Conservation (phyloP, 2,329 filamentous ascomycete species). For the Colletotrichum sp. region DNA sequence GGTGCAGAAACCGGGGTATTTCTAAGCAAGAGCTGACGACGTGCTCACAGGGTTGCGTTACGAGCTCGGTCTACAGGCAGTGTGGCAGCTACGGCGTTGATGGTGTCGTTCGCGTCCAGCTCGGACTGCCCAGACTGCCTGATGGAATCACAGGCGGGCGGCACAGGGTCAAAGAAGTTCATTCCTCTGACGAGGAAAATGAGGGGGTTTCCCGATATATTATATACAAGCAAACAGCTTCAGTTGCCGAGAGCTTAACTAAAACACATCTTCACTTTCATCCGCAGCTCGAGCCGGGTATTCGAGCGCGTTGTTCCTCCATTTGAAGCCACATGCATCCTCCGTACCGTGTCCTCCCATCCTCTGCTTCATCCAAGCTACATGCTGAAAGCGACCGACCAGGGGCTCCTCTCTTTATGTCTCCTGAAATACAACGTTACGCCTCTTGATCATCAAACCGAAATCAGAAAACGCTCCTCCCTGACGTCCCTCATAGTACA, state of each 20-base stretch:
- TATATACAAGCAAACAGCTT: constrained; percentile 19
- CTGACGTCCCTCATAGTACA: constrained; percentile 21
- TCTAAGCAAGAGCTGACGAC: background rate
- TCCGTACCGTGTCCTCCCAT: background rate
- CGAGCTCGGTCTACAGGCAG: background rate
- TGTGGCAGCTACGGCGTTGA: background rate
- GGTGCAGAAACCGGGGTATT: background rate
- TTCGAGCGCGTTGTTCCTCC: background rate
- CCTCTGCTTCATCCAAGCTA: constrained; percentile 19
- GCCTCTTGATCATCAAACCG: constrained; percentile 22
- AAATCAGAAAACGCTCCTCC: constrained; percentile 21
- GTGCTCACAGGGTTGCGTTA: background rate
- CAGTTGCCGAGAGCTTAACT: constrained; percentile 6
- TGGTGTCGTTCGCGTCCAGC: background rate
- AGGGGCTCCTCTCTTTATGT: constrained; percentile 21
- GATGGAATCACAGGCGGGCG: background rate
- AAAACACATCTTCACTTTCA: background rate
- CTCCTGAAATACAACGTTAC: constrained; percentile 17
- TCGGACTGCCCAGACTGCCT: background rate
- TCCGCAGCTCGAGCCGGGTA: background rate
- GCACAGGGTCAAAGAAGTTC: background rate
- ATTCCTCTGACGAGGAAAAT: background rate
- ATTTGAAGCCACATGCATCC: constrained; percentile 4
- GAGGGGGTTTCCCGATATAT: constrained; percentile 2
- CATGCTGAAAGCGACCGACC: constrained; percentile 23